Evolutionary conservation across 768 basidiomycete species (phyloP), one percentile per base, ranked within the genome.

Genomic region (Boletales sp.): DNA sequence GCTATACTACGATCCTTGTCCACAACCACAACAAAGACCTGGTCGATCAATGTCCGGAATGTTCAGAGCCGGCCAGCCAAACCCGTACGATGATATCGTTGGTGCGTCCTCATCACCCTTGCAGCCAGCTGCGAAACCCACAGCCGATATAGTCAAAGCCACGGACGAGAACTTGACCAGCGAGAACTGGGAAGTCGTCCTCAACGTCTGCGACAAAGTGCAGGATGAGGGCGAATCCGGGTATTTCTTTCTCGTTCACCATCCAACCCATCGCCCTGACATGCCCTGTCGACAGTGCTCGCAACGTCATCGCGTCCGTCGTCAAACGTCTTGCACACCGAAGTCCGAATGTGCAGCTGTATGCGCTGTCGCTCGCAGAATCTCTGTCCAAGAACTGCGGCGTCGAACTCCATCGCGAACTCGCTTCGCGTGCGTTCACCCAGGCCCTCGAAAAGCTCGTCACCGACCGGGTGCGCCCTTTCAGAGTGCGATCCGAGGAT

Each of bases 181-280:
- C 48, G 95, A 96, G 72, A 90, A 96, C 69, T 99, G 96, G 96
- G 94, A 94, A 65, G 75, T 93, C 51, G 91, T 94, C 55, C 65
- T 97, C 43, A 92, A 89, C 59, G 70, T 98, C n/a, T 96, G 94
- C 59, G 96, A 99, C 74, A 96, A 96, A 70, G 94, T 99, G 7
- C 75, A 78, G 30, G 93, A 94, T 12, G 95, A 99, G 56, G 87
- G 90, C 2, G 82, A 86, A 63, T 70, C 78, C 41, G 94, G 94
- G 94, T 94, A 54, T 69, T n/a, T 46, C 5, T 36, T 9, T 35
- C 21, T 8, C 38, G 17, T 9, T 37, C 48, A 48, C 21, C 32
- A 46, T 39, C 47, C 46, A 28, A 17, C 48, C 31, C 50, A 32
- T 11, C 21, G 38, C 51, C 50, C 56, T 67, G 17, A 70, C 50